These are phyloP conservation scores for Neolentinus lepideus DNA, from an alignment of 1,284 basidiomycete species.

Conservation along the genomic window DNA sequence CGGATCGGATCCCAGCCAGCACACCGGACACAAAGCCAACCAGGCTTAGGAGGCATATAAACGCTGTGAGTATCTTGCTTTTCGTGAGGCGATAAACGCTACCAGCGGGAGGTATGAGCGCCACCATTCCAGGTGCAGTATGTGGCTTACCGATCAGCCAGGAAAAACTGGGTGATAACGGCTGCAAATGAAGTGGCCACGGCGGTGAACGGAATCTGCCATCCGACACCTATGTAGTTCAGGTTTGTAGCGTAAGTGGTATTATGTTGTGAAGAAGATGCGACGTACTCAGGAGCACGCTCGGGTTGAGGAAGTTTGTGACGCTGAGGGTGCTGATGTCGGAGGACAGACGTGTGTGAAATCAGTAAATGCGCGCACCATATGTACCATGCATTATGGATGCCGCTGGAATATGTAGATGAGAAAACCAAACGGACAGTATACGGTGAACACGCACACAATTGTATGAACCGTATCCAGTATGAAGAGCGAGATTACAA, in stretches of 20 bases:
- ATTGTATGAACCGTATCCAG: conserved; percentile 37
- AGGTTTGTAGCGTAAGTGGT: conserved; percentile 13
- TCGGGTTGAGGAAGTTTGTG: conserved; percentile 31
- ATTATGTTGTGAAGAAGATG: neutral
- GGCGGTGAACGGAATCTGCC: conserved; percentile 26
- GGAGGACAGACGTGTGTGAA: neutral
- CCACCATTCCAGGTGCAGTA: neutral
- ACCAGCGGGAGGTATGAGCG: neutral
- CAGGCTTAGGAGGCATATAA: conserved; percentile 25
- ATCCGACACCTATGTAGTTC: neutral
- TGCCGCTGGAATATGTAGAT: conserved; percentile 18
- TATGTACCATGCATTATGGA: conserved; percentile 33
- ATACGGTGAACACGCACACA: conserved; percentile 18
- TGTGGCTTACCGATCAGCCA: conserved; percentile 30
- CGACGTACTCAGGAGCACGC: conserved; percentile 24
- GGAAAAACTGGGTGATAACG: conserved; percentile 35
- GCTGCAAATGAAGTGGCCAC: conserved; percentile 35
- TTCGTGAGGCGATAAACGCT: conserved; percentile 29
- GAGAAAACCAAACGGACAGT: neutral
- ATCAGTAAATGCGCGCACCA: conserved; percentile 20
- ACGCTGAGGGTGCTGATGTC: conserved; percentile 21
- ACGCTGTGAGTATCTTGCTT: conserved; percentile 23
- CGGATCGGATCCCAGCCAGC: conserved; percentile 28
- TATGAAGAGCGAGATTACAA: conserved; percentile 22
- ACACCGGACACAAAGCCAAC: conserved; percentile 30